These are phyloP conservation scores for Podaxis rugospora DNA, from an alignment of 768 basidiomycete genomes.

Conservation along the genomic window DNA sequence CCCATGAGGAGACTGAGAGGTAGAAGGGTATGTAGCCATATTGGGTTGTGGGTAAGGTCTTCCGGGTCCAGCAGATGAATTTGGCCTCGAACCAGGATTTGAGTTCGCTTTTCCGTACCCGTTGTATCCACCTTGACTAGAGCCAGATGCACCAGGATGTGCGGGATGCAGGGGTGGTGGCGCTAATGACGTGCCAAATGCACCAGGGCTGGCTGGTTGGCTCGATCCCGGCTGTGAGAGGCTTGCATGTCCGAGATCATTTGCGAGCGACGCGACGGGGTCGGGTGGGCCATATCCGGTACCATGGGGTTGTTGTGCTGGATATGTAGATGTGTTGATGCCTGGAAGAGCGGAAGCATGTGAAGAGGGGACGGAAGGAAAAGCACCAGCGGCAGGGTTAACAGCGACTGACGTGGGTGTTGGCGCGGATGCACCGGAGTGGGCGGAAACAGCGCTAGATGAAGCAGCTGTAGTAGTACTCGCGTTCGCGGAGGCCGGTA, in stretches of 20 bases:
- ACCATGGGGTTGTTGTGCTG: neutral
- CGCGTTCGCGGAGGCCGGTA: conserved; percentile 4
- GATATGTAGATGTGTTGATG: neutral
- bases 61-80: neutral
- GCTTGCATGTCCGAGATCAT: conserved; percentile 34
- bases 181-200: conserved; percentile 11
- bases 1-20: neutral
- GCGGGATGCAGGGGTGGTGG: conserved; percentile 33
- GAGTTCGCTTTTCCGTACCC: neutral
- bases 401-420: neutral
- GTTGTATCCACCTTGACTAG: neutral
- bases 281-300: neutral
- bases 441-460: neutral
- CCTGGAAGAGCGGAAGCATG: conserved; percentile 7
- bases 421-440: conserved; percentile 5
- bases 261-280: conserved; percentile 26
- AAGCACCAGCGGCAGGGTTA: neutral
- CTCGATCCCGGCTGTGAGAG: conserved; percentile 20
- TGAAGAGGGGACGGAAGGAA: neutral
- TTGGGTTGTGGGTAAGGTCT: neutral
- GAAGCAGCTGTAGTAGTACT: conserved; percentile 1
- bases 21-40: neutral
- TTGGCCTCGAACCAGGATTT: neutral
- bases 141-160: conserved; percentile 20
- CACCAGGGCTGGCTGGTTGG: neutral